Conservation (phyloP, 225 moss, liverwort and hornwort species). For the Neckera pumila region DNA sequence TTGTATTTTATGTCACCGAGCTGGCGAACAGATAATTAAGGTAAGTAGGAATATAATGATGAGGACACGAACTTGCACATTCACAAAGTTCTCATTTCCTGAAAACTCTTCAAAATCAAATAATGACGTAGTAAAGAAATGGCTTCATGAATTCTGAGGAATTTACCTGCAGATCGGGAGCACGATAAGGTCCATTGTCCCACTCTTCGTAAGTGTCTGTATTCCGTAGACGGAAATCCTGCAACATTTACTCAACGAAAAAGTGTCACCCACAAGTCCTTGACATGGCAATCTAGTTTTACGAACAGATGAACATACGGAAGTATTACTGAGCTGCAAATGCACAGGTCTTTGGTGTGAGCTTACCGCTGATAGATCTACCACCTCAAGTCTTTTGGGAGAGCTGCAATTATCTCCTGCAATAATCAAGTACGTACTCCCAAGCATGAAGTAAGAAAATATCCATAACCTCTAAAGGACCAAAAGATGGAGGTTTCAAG, state of each 20-base stretch:
- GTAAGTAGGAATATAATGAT: neutral
- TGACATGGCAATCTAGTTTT: neutral
- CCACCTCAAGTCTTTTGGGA: conserved; percentile 67
- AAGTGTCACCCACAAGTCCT: neutral
- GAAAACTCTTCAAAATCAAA: neutral
- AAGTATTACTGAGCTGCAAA: neutral
- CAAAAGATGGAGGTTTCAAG: neutral
- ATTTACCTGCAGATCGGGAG: conserved; percentile 58
- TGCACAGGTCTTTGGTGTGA: neutral
- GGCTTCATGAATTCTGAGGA: neutral
- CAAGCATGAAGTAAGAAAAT: neutral
- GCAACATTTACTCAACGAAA: conserved; percentile 2
- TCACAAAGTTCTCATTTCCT: neutral
- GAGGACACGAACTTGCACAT: neutral
- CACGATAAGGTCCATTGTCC: conserved; percentile 80
- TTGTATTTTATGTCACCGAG: neutral
- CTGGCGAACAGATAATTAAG: neutral
- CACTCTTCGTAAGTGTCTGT: conserved; percentile 65
- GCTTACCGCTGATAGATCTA: conserved; percentile 82
- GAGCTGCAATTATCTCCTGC: conserved; percentile 86
- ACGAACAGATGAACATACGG: neutral
- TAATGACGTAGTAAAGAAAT: neutral
- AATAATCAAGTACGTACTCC: neutral
- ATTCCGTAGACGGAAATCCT: conserved; percentile 71
- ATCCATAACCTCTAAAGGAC: neutral